A percentile compares a stretch with the other conserved stretches of the same genome.
These are phyloP conservation scores for Pestalotiopsis sp. DNA, from an alignment of 2,329 filamentous ascomycete genomes.

Conservation along the genomic window DNA sequence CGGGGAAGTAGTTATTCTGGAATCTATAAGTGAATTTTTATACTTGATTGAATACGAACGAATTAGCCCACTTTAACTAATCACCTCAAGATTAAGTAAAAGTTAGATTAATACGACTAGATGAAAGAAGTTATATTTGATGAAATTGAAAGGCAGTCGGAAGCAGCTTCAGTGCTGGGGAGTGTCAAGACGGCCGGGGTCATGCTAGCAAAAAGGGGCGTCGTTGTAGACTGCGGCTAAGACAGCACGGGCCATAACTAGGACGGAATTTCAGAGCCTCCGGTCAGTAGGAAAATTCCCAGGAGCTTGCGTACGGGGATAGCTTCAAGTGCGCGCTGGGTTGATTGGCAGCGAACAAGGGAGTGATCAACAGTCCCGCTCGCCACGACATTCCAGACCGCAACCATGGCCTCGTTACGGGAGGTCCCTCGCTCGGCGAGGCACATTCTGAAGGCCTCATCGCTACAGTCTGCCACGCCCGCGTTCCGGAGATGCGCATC, in stretches of 20 bases:
- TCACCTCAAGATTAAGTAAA: no score
- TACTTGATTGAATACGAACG: no score
- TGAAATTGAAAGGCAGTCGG: no score
- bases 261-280: slow-evolving; percentile 13
- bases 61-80: no score
- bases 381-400: background rate
- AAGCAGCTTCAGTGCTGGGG: no score
- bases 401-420: slow-evolving; percentile 22
- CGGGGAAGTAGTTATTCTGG: no score
- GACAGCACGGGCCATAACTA: slow-evolving; percentile 9
- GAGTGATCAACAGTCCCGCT: background rate
- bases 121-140: no score
- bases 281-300: slow-evolving; percentile 10
- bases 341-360: background rate
- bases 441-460: slow-evolving; percentile 25
- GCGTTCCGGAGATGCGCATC: slow-evolving; percentile 47
- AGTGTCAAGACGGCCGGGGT: background rate
- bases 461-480: slow-evolving; percentile 23
- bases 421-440: slow-evolving; percentile 30
- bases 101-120: no score
- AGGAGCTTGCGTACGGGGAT: slow-evolving; percentile 1
- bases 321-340: slow-evolving; percentile 7
- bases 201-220: background rate
- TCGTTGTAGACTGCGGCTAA: background rate
- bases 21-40: no score